phyloP scores from a whole-genome alignment of 2,329 filamentous ascomycete genomes.

The Anthostomella pinea region DNA sequence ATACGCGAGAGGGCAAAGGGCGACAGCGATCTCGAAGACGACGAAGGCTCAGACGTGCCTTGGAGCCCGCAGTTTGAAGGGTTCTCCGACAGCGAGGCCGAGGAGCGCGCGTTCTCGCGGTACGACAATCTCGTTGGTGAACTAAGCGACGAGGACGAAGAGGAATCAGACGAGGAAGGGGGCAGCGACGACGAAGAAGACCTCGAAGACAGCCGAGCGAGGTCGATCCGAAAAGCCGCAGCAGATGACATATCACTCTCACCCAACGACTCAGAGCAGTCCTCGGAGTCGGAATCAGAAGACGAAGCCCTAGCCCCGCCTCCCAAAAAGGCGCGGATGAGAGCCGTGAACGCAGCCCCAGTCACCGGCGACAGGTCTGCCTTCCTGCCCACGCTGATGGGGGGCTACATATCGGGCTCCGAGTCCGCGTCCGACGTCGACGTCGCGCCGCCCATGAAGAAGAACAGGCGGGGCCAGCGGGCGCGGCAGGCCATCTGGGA shows the following conservation, averaged over 20 bases:
- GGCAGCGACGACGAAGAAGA: conserved; percentile 31
- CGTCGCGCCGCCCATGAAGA: conserved; percentile 54
- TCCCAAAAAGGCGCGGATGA: conserved; percentile 32
- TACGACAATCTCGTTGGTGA: conserved; percentile 46
- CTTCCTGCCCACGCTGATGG: conserved; percentile 74
- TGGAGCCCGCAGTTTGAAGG: conserved; percentile 23
- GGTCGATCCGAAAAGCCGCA: conserved; percentile 17
- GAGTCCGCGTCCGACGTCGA: conserved; percentile 69
- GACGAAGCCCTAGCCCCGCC: conserved; percentile 24
- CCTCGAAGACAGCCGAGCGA: conserved; percentile 23
- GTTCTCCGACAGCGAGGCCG: conserved; percentile 29
- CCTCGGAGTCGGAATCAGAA: conserved; percentile 28
- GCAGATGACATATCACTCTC: conserved; percentile 26
- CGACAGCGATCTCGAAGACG: conserved; percentile 24
- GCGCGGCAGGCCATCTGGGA: conserved; percentile 78
- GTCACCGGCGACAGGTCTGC: conserved; percentile 44
- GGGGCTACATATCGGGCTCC: conserved; percentile 75
- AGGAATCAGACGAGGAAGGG: conserved; percentile 33
- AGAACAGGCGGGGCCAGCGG: conserved; percentile 74
- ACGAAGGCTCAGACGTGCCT: conserved; percentile 19
- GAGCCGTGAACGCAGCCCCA: conserved; percentile 15
- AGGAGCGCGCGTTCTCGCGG: conserved; percentile 40
- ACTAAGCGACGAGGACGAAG: conserved; percentile 42
- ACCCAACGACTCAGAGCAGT: conserved; percentile 27
- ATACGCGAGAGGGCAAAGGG: conserved; percentile 37